A percentile compares a stretch with the other conserved stretches of the same genome.
Evolutionary conservation across 169 alveolate species (phyloP).

Genomic region (Perkinsus olseni): DNA sequence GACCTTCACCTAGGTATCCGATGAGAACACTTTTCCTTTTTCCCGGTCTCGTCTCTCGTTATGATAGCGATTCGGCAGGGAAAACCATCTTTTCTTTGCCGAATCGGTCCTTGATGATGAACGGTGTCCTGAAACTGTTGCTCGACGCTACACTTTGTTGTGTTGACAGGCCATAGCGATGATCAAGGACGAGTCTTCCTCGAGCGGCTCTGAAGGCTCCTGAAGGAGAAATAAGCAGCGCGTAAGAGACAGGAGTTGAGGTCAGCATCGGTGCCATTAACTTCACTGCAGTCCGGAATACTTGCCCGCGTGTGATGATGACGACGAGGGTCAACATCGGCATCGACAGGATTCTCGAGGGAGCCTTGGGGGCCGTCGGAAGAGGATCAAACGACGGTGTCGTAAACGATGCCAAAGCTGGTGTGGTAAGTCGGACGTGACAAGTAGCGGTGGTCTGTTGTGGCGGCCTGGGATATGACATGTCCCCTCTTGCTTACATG

Average conservation of each 20-base stretch:
- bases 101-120: too few species aligned
- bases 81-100: too few species aligned
- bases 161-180: background rate
- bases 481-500: too few species aligned
- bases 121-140: background rate
- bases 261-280: background rate
- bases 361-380: background rate
- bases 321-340: background rate
- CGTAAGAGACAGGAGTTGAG: background rate
- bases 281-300: background rate
- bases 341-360: background rate
- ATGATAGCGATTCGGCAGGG: too few species aligned
- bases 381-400: background rate
- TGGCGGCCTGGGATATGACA: too few species aligned
- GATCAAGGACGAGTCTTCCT: background rate
- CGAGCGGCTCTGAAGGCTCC: background rate
- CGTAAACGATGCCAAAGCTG: background rate
- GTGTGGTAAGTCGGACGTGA: background rate
- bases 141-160: background rate
- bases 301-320: background rate
- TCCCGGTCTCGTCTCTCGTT: too few species aligned
- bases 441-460: too few species aligned
- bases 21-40: too few species aligned
- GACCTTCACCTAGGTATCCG: too few species aligned
- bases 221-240: background rate